A percentile compares a stretch with the other conserved stretches of the same genome.
Evolutionary conservation across 345 rosid genomes (phyloP).

Genomic region (Linum tenue): DNA sequence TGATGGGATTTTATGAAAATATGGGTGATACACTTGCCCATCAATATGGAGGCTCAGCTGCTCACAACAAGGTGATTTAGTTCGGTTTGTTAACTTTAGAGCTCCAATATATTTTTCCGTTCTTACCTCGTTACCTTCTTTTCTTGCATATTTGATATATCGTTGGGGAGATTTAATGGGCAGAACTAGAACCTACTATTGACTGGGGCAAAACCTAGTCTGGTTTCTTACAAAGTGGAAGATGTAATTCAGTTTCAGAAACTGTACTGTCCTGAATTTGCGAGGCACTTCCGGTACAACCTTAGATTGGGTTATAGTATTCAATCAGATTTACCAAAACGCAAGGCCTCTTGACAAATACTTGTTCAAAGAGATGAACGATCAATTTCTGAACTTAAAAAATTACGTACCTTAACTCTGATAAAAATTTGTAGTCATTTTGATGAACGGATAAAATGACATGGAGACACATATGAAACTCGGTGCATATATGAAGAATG

Average conservation of each 20-base stretch:
- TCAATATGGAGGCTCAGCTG: slow-evolving; percentile 88
- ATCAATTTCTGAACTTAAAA: too few species aligned
- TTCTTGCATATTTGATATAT: neutral
- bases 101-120: neutral
- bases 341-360: too few species aligned
- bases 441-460: too few species aligned
- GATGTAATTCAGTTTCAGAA: too few species aligned
- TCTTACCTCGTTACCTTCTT: neutral
- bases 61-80: slow-evolving; percentile 61
- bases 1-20: slow-evolving; percentile 80
- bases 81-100: neutral
- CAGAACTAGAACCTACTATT: neutral
- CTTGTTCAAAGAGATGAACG: too few species aligned
- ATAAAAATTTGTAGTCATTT: too few species aligned
- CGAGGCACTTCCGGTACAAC: too few species aligned
- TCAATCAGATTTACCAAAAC: too few species aligned
- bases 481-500: neutral
- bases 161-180: too few species aligned
- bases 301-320: too few species aligned
- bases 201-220: neutral
- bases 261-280: too few species aligned
- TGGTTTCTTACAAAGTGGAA: neutral
- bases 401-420: too few species aligned
- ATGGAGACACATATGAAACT: neutral
- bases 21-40: slow-evolving; percentile 90